Evolutionary conservation across 75 land plant genomes (phyloP), one percentile per base, ranked within the genome.

Genomic region (Pinus albicaulis): DNA sequence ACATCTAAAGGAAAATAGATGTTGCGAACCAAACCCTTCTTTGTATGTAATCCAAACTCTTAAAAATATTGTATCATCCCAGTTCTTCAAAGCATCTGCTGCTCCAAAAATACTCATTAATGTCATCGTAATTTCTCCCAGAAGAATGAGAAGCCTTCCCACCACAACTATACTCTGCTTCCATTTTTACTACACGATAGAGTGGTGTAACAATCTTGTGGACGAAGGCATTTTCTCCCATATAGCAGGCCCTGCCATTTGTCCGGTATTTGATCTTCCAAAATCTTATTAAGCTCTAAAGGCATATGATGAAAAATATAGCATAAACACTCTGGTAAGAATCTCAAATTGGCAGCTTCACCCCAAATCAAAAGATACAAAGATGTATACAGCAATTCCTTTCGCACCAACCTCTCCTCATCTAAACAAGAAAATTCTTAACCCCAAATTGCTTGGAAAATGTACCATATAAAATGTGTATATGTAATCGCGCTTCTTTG

Each of bases 91-190:
- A 77, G 55, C 78, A 77, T 7, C 58, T 65, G 57, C 16, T 52
- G 25, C 38, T 76, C 95, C 95, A 95, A 75, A 95, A 92, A 64
- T 89, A 95, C 80, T 95, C 98, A 77, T 95, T 95, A 75, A 95
- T 84, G 68, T 95, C 98, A 85, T 95, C 98, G 82, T 95, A 95
- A 76, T 95, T 95, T 73, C 98, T 79, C 95, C 98, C 92, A 44
- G 86, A 72, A 48, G 98, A 95, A 80, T 95, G 98, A 11, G 95
- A 88, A 76, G 90, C 93, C 77, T 87, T 95, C 55, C 98, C 98
- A 76, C 82, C 83, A 15, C 86, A 74, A 75, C 86, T 92, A 26
- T 69, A 78, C 22, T 65, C 85, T 76, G 92, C 90, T 80, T 95
- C 98, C 3, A 74, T 82, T 59, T 75, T 80, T 34, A 94, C 86